Base-by-base conservation (phyloP, 305 asterid genomes). In the Fraxinus nigra region DNA sequence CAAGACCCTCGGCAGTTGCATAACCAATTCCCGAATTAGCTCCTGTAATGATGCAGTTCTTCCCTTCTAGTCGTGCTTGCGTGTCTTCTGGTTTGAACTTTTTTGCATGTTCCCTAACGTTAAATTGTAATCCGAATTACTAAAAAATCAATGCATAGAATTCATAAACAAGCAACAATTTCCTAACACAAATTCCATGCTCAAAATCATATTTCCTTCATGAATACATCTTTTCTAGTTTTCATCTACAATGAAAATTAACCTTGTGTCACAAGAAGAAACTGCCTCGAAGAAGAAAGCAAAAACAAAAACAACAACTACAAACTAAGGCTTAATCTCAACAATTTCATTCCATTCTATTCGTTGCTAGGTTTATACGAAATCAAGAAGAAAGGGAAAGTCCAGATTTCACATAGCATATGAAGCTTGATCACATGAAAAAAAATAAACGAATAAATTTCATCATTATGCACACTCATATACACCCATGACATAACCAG, bases 11-110 rank as follows among this genome's bases (percentile, higher is more conserved):
- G 0, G 97, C 97, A 24, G 97, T 84, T 32, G 97, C 95, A 75
- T 87, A 95, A 81, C 99, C 99, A 70, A 95, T 86, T 85, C 99
- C 99, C 0, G 99, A 89, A 87, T 95, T 93, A 3, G 97, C 98
- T 81, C 98, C 98, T 3, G 98, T 95, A 34, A 95, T 95, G 34
- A 95, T 84, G 83, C 97, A 92, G 85, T 93, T 93, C 88, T 95
- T 95, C 37, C 97, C 97, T 82, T 90, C 94, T 80, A 92, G 88
- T 78, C 38, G 84, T 72, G 70, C 86, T 86, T 91, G 86, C 97
- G 90, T 91, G 81, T 95, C 98, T 89, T 95, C 98, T 40, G 88
- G 67, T 34, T 82, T 92, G 82, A 93, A 95, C 32, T 85, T 89
- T 82, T 88, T 92, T 8, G 97, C 90, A 83, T 95, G 94, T 87